phyloP scores from a whole-genome alignment of 1,284 basidiomycete species.

The Puccinia hordei region DNA sequence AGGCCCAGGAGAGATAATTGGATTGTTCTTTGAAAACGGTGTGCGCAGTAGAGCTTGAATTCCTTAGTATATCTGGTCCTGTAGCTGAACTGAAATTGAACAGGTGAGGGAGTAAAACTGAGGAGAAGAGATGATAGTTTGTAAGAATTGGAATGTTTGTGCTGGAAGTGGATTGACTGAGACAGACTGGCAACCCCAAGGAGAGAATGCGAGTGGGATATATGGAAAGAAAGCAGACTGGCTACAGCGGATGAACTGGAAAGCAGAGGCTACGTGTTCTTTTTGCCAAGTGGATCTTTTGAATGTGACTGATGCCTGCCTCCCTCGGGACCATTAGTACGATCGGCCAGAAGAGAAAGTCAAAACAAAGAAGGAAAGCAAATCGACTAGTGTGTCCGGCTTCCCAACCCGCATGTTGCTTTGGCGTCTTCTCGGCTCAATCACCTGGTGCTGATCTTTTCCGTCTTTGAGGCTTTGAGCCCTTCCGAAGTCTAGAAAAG shows the following conservation, averaged over 20 bases:
- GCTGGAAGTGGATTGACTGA: neutral
- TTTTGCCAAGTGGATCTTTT: neutral
- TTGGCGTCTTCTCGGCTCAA: neutral
- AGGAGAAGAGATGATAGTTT: neutral
- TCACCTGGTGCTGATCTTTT: neutral
- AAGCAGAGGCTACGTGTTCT: neutral
- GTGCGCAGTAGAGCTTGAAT: neutral
- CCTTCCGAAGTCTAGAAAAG: neutral
- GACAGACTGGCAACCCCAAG: neutral
- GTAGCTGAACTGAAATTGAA: neutral
- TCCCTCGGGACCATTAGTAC: neutral
- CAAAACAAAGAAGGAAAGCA: constrained; percentile 4
- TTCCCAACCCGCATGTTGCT: constrained; percentile 11
- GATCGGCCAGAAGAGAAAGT: neutral
- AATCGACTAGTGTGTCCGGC: neutral
- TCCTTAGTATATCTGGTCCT: neutral
- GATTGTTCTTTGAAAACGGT: neutral
- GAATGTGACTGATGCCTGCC: neutral
- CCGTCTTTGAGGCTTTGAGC: neutral
- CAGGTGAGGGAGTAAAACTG: neutral
- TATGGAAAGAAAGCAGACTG: neutral
- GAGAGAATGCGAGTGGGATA: neutral
- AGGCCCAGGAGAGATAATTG: neutral
- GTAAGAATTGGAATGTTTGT: neutral
- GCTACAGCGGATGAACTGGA: neutral